Base-by-base conservation (phyloP, 805 yeast species). In the Kodamaea restingae region DNA sequence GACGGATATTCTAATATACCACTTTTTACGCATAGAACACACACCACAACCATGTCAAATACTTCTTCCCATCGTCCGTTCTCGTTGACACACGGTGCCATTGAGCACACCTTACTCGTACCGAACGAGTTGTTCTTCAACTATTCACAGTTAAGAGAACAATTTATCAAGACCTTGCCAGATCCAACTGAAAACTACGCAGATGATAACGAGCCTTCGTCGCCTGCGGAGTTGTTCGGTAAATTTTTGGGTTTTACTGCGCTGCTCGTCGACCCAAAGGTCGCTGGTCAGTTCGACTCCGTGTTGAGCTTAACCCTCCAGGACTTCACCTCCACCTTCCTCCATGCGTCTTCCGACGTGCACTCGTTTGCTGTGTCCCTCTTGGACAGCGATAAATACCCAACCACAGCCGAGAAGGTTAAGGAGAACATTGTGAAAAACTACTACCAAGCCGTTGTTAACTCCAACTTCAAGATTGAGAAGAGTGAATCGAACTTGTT, bases 121-220 rank as follows among this genome's bases (percentile, higher is more conserved):
- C 96, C 98, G 36, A 80, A 93, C 28, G 76, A 80, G 41, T 73
- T 81, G 39, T 84, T 85, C 57, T 78, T 88, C 54, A 77, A 81
- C 54, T 86, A 86, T 58, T 82, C 91, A 43, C 96, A 90, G 65
- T 75, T 93, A 52, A 84, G 86, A 54, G 90, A 88, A 49, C 95
- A 83, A 63, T 93, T 91, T 61, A 70, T 67, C 55, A 84, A 85
- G 58, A 67, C 80, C 15, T 76, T 93, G 49, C 91, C 95, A 7
- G 78, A 75, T 35, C 80, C 80, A 30, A 84, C 96, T 32, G 96
- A 87, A 56, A 93, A 84, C 11, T 81, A 76, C 50, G 91, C 90
- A 35, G 83, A 77, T 42, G 95, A 86, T 51, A 84, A 84, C 47
- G 97, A 90, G 67, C 96, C 96, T 26, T 65, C 87, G 24, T 80